phyloP scores from a whole-genome alignment of 306 rosid species.

The Dalbergia cultrata region DNA sequence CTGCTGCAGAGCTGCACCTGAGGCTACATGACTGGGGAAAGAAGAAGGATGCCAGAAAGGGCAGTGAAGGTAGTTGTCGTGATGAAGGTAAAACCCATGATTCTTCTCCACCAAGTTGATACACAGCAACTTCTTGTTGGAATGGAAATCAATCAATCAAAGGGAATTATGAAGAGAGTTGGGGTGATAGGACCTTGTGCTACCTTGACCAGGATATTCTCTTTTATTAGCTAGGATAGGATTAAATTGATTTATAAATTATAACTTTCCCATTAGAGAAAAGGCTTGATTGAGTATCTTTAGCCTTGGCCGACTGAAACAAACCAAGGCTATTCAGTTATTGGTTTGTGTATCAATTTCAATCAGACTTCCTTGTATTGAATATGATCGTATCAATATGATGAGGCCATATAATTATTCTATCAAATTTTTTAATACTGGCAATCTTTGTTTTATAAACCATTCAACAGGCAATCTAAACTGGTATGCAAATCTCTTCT shows the following conservation, averaged over 20 bases:
- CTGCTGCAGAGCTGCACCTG: slow-evolving; percentile 67
- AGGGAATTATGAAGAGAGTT: neutral
- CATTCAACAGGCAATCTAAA: neutral
- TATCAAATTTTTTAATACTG: neutral
- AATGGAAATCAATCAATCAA: neutral
- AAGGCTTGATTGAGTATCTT: neutral
- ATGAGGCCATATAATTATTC: neutral
- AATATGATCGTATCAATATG: neutral
- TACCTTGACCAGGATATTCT: neutral
- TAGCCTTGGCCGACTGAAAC: neutral
- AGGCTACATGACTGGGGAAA: slow-evolving; percentile 76
- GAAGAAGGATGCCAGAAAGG: slow-evolving; percentile 53
- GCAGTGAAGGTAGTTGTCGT: neutral
- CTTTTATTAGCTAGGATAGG: neutral
- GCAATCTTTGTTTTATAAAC: neutral
- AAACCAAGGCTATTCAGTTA: neutral
- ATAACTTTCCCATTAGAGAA: neutral
- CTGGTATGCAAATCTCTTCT: slow-evolving; percentile 11
- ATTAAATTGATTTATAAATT: neutral
- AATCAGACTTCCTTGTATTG: neutral
- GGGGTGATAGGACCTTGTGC: neutral
- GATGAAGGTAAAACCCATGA: neutral
- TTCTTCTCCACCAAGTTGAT: slow-evolving; percentile 2
- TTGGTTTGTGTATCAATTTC: neutral
- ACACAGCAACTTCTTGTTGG: neutral